Evolutionary conservation across 2,329 filamentous ascomycete genomes (phyloP), one percentile per base, ranked within the genome.

Genomic region (Ophiostoma piceae): DNA sequence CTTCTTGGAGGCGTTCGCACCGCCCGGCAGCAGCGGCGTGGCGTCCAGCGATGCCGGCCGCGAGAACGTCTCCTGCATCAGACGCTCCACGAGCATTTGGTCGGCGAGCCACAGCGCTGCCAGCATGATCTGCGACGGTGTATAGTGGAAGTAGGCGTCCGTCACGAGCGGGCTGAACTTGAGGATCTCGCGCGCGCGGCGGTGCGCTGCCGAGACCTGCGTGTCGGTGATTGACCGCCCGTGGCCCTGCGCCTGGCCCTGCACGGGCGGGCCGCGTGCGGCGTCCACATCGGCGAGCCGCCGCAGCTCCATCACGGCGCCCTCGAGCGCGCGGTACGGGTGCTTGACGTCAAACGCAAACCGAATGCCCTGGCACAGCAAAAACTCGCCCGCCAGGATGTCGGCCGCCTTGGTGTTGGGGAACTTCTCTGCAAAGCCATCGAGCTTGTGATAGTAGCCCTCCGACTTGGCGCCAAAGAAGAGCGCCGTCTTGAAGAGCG

Each of bases 81-180:
- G 73, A 3, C 79, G 77, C 71, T 86, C 83, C 2, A 84, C 76
- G 41, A 95, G 80, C 0, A 84, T 86, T 57, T 83, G 80, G 77
- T 98, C 94, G 0, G 89, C 91, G 68, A 96, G 84, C 16, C 90
- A 83, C 37, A 97, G 80, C 0, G 94, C 88, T 0, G 92, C 90
- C 71, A 98, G 85, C 88, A 94, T 94, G 77, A 98, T 96, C 78
- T 99, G 95, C 32, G 92, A 91, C 0, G 95, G 95, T 0, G 94
- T 94, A 80, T 92, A 98, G 79, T 97, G 90, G 80, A 98, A 97
- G 81, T 98, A 98, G n/a, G 88, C 93, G 76, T 99, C 95, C 35
- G 94, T 97, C 72, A 97, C 85, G 67, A 96, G 82, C 0, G 93
- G 91, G 70, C 92, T 91, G 69, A 88, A 90, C 76, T 92, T 92